phyloP scores from a whole-genome alignment of 139 green algal species.

The Chara braunii region DNA sequence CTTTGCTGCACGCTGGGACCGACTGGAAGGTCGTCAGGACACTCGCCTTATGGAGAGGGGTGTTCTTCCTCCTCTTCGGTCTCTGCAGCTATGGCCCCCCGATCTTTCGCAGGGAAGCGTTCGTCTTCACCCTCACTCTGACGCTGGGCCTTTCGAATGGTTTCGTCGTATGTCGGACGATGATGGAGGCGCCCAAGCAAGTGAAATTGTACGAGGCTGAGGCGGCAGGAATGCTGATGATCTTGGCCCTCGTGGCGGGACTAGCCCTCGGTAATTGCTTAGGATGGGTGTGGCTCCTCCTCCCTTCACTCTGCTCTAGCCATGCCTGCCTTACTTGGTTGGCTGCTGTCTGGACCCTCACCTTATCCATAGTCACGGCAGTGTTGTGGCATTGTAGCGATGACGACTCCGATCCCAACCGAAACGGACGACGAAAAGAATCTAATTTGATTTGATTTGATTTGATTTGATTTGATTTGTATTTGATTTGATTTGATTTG shows the following conservation, averaged over 20 bases:
- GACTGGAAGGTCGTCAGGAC: neutral
- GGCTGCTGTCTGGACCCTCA: no score
- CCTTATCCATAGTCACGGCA: no score
- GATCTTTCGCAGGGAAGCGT: constrained; percentile 6
- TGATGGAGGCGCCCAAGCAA: constrained; percentile 32
- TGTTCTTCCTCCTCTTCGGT: constrained; percentile 55
- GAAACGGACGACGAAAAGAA: no score
- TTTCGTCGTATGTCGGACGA: constrained; percentile 28
- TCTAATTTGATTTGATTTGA: no score
- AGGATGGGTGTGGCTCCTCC: constrained; percentile 65
- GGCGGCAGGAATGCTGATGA: constrained; percentile 59
- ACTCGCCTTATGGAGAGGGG: constrained; percentile 5
- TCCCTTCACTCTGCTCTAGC: no score
- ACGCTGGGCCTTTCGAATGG: constrained; percentile 57
- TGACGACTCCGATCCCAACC: no score
- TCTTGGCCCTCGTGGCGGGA: constrained; percentile 67
- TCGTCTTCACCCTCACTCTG: constrained; percentile 37
- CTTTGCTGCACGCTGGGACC: no score
- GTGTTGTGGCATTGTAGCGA: no score
- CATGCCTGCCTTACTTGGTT: no score
- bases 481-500: no score
- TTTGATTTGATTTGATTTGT: no score
- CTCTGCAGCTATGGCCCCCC: constrained; percentile 10
- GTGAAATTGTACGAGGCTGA: constrained; percentile 36
- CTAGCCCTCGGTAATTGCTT: constrained; percentile 56